These are phyloP conservation scores for Apiotrichum veenhuisii DNA, from an alignment of 1,284 basidiomycete genomes.

Conservation along the genomic window DNA sequence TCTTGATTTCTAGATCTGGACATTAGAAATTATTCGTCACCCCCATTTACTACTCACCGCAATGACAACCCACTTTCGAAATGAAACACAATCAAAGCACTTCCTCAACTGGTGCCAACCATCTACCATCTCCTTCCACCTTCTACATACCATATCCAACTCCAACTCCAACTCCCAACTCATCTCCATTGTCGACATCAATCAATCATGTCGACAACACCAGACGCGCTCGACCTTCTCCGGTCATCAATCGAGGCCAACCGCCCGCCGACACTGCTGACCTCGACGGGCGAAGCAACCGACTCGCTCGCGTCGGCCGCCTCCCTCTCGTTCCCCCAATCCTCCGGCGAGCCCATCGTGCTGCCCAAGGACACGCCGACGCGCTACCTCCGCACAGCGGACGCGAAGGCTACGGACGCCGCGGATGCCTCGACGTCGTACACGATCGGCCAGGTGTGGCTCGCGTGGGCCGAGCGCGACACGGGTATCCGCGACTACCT, in stretches of 20 bases:
- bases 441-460: conserved; percentile 71
- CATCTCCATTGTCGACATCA: neutral
- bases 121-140: neutral
- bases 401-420: conserved; percentile 53
- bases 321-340: conserved; percentile 60
- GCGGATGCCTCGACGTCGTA: conserved; percentile 64
- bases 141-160: neutral
- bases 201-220: conserved; percentile 16
- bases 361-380: conserved; percentile 70
- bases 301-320: conserved; percentile 58
- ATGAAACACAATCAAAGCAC: neutral
- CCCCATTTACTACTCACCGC: no score
- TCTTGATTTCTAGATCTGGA: no score
- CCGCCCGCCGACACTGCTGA: conserved; percentile 42
- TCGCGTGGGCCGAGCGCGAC: conserved; percentile 72
- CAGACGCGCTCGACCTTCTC: conserved; percentile 43
- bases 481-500: conserved; percentile 76
- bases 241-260: conserved; percentile 26
- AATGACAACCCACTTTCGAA: no score
- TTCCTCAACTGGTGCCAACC: neutral
- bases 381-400: conserved; percentile 59
- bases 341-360: conserved; percentile 38
- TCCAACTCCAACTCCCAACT: neutral
- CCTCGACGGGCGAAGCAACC: conserved; percentile 52
- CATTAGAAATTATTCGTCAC: no score